These are phyloP conservation scores for Chaetoscypha palmicola DNA, from an alignment of 2,329 filamentous ascomycete genomes.

Conservation along the genomic window DNA sequence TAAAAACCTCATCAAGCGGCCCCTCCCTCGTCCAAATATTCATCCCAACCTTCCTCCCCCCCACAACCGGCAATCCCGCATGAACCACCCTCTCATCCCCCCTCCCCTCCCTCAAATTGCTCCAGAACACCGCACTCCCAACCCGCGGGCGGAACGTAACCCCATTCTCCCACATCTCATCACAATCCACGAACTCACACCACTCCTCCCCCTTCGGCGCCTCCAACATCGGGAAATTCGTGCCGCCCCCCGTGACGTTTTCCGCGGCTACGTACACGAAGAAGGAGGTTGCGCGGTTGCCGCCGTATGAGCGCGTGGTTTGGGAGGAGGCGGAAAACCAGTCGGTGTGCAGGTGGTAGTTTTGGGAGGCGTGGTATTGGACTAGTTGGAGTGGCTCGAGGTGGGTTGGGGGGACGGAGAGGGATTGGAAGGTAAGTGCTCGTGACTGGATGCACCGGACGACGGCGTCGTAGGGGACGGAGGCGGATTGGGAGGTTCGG, in stretches of 20 bases:
- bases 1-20: slow-evolving; percentile 12
- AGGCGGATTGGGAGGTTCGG: slow-evolving; percentile 43
- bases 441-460: slow-evolving; percentile 51
- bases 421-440: slow-evolving; percentile 50
- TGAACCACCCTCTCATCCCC: slow-evolving; percentile 51
- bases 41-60: slow-evolving; percentile 50
- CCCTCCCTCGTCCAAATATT: slow-evolving; percentile 44
- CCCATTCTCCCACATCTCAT: slow-evolving; percentile 31
- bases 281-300: slow-evolving; percentile 40
- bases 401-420: slow-evolving; percentile 43
- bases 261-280: slow-evolving; percentile 48
- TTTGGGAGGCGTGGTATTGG: slow-evolving; percentile 48
- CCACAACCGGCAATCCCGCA: slow-evolving; percentile 49
- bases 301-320: slow-evolving; percentile 11
- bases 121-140: slow-evolving; percentile 54
- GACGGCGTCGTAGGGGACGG: slow-evolving; percentile 36
- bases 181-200: slow-evolving; percentile 52
- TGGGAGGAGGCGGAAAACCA: slow-evolving; percentile 33
- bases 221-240: slow-evolving; percentile 47
- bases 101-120: slow-evolving; percentile 48
- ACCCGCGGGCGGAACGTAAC: slow-evolving; percentile 49
- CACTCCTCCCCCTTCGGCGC: slow-evolving; percentile 32
- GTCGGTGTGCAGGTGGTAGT: slow-evolving; percentile 53
- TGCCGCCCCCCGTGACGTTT: slow-evolving; percentile 48
- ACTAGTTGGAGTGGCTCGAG: slow-evolving; percentile 54